Conservation (phyloP, 1,284 basidiomycete species). For the Neolentinus lepideus region DNA sequence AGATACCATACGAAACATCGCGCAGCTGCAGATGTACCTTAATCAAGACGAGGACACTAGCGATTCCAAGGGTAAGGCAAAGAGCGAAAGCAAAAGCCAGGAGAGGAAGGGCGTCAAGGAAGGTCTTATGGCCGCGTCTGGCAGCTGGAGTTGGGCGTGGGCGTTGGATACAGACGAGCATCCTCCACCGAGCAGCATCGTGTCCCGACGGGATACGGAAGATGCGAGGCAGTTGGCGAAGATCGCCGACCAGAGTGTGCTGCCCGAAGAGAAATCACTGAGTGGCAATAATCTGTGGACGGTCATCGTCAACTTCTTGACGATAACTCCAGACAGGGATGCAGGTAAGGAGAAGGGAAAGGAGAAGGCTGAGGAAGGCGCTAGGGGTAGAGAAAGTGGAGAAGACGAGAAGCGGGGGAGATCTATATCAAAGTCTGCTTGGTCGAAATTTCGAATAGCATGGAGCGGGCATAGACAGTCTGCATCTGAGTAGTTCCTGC, state of each 20-base stretch:
- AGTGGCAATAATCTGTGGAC: conserved; percentile 70
- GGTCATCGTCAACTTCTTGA: conserved; percentile 54
- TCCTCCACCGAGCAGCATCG: conserved; percentile 79
- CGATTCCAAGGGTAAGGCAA: not conserved
- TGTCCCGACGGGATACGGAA: conserved; percentile 66
- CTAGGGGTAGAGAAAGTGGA: no score
- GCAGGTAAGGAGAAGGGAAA: not conserved
- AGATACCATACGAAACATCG: conserved; percentile 45
- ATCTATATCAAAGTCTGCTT: not conserved
- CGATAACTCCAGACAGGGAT: conserved; percentile 23
- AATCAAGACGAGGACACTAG: conserved; percentile 14
- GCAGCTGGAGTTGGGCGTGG: conserved; percentile 70
- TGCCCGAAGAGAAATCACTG: conserved; percentile 46
- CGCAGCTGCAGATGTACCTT: conserved; percentile 33
- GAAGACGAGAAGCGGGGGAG: not conserved
- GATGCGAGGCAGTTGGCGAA: conserved; percentile 66
- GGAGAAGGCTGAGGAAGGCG: not conserved
- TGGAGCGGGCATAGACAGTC: not conserved
- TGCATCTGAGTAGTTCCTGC: not conserved
- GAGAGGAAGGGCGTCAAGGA: conserved; percentile 39
- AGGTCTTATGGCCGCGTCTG: conserved; percentile 36
- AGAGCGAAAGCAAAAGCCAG: conserved; percentile 13
- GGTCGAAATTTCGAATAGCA: not conserved
- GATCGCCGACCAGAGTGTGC: conserved; percentile 58
- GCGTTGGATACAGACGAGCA: conserved; percentile 65